Evolutionary conservation across 2,329 filamentous ascomycete genomes (phyloP).

Genomic region (Verticillium tricorpus): DNA sequence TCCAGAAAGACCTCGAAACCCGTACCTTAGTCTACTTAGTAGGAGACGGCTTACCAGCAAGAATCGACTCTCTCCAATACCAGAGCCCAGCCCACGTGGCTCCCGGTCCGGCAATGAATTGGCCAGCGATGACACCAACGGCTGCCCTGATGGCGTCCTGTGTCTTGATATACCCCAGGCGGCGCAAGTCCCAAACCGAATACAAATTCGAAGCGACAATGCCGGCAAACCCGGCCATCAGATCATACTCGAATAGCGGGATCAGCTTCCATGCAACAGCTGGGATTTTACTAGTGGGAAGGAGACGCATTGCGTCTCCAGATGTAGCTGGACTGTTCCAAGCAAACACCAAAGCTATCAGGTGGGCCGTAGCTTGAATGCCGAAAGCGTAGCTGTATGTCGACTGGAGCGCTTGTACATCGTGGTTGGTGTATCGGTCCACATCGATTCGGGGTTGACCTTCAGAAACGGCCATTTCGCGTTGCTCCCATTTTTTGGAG

Average conservation of each 20-base stretch:
- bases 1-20: too few species aligned
- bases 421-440: not conserved
- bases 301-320: not conserved
- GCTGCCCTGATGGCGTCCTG: slow-evolving; percentile 1
- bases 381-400: not conserved
- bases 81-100: slow-evolving; percentile 18
- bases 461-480: not conserved
- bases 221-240: not conserved
- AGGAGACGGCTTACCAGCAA: not conserved
- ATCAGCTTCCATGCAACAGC: not conserved
- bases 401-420: not conserved
- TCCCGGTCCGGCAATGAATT: slow-evolving; percentile 14
- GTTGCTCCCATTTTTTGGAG: not conserved
- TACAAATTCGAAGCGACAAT: slow-evolving; percentile 9
- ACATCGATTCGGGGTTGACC: not conserved
- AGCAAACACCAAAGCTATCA: not conserved
- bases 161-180: slow-evolving; percentile 16
- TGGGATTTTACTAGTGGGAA: too few species aligned
- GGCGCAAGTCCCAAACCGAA: slow-evolving; percentile 16
- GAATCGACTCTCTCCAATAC: slow-evolving; percentile 16
- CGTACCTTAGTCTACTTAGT: too few species aligned
- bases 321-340: not conserved
- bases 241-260: not conserved
- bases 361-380: not conserved
- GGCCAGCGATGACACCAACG: slow-evolving; percentile 2